Percentiles rank a stretch among this genome's conserved stretches.
Evolutionary conservation across 2,329 filamentous ascomycete genomes (phyloP).

Genomic region (Ophiostoma sp.): DNA sequence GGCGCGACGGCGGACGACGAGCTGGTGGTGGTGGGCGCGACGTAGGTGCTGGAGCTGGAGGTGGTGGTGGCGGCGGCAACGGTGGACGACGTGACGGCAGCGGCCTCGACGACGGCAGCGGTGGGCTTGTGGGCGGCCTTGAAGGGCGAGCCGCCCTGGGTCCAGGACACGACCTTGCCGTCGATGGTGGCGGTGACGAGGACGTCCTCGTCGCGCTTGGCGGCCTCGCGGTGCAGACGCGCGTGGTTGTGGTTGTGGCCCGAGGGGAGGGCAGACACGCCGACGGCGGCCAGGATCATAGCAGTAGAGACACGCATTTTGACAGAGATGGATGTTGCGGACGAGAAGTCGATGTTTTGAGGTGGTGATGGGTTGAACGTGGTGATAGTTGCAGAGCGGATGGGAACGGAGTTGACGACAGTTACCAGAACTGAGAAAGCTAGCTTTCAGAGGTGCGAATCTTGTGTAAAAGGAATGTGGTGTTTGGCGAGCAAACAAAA

Average conservation of each 20-base stretch:
- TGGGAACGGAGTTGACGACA: slow-evolving; percentile 18
- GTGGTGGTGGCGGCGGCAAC: slow-evolving; percentile 49
- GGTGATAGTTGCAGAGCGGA: slow-evolving; percentile 1
- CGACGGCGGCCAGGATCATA: slow-evolving; percentile 33
- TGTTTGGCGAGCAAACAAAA: slow-evolving; percentile 18
- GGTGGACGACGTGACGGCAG: slow-evolving; percentile 21
- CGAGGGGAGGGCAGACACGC: slow-evolving; percentile 34
- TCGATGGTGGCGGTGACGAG: slow-evolving; percentile 30
- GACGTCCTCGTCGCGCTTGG: slow-evolving; percentile 27
- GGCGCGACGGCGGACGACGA: slow-evolving; percentile 11
- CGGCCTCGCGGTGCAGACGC: slow-evolving; percentile 33
- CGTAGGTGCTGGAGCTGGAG: slow-evolving; percentile 45
- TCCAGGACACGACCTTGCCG: slow-evolving; percentile 31
- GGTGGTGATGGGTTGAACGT: slow-evolving; percentile 5
- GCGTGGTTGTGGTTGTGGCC: slow-evolving; percentile 31
- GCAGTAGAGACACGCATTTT: slow-evolving; percentile 30
- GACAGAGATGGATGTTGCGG: background rate
- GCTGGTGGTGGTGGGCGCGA: slow-evolving; percentile 9
- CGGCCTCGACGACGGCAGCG: slow-evolving; percentile 10
- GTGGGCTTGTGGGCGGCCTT: slow-evolving; percentile 30
- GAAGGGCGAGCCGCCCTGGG: slow-evolving; percentile 29
- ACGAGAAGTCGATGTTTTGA: background rate
- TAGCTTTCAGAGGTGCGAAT: slow-evolving; percentile 16
- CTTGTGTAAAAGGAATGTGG: slow-evolving; percentile 19
- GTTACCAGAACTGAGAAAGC: slow-evolving; percentile 26